Percentiles rank a stretch among this genome's conserved stretches.
Evolutionary conservation across 331 rosid genomes (phyloP).

Genomic region (Saraca asoca): DNA sequence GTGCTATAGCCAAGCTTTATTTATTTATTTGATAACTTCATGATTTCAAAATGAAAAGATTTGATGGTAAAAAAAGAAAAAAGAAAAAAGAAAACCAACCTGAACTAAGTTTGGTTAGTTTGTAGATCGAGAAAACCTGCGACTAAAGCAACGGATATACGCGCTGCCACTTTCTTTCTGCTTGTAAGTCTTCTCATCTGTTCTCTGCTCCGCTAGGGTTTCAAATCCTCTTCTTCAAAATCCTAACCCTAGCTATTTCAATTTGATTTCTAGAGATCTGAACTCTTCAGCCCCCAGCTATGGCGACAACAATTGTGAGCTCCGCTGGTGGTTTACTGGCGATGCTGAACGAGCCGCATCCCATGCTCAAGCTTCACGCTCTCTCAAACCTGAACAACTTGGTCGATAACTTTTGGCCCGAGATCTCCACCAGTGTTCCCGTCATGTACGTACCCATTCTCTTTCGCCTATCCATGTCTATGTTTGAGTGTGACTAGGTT

Average conservation of each 20-base stretch:
- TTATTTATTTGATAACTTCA: no score
- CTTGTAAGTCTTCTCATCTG: not conserved
- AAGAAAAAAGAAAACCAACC: no score
- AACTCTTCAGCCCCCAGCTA: not conserved
- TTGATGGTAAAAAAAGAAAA: no score
- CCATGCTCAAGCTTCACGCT: conserved; percentile 81
- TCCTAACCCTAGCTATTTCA: conserved; percentile 41
- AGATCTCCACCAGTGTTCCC: conserved; percentile 97
- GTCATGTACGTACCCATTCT: conserved; percentile 56
- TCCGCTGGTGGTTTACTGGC: conserved; percentile 96
- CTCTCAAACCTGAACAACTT: conserved; percentile 85
- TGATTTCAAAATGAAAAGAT: no score
- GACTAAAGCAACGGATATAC: not conserved
- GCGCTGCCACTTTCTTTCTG: not conserved
- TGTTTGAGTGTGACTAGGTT: not conserved
- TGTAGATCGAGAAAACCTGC: conserved; percentile 20
- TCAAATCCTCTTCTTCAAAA: conserved; percentile 38
- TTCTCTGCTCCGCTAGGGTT: conserved; percentile 40
- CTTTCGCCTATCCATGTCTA: conserved; percentile 16
- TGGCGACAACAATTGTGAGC: conserved; percentile 74
- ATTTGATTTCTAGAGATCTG: conserved; percentile 4
- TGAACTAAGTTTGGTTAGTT: conserved; percentile 32
- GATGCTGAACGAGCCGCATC: conserved; percentile 88
- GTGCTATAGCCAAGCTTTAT: no score
- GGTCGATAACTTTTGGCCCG: conserved; percentile 95